phyloP scores from a whole-genome alignment of 2,329 filamentous ascomycete species.

The Sclerotinia minor region DNA sequence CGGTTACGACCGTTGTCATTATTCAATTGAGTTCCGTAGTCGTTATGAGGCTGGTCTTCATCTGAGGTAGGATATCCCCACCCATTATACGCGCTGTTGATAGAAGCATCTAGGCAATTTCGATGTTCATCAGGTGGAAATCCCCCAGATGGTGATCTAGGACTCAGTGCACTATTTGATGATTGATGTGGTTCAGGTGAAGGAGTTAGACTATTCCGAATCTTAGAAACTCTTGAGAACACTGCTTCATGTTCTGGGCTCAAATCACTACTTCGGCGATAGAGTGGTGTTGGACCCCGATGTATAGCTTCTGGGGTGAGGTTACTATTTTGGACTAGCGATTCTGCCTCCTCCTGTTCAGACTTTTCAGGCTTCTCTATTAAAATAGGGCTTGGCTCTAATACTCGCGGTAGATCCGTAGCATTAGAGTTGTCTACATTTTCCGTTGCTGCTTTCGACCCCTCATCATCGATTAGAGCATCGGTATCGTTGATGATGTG shows the following conservation, averaged over 20 bases:
- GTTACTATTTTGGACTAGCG: not conserved
- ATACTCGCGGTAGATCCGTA: not conserved
- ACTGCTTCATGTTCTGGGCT: conserved; percentile 24
- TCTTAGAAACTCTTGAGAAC: conserved; percentile 22
- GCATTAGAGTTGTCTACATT: conserved; percentile 20
- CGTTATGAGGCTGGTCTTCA: not conserved
- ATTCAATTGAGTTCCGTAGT: conserved; percentile 1
- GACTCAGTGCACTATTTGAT: not conserved
- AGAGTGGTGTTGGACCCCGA: conserved; percentile 4
- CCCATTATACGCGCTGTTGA: conserved; percentile 7
- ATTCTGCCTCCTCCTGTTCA: not conserved
- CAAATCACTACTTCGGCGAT: conserved; percentile 9
- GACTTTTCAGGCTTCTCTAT: not conserved
- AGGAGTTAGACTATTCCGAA: conserved; percentile 9
- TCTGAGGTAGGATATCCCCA: conserved; percentile 6
- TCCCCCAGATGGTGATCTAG: not conserved
- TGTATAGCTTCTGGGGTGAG: not conserved
- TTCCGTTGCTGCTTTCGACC: conserved; percentile 7
- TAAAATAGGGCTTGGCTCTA: conserved; percentile 4
- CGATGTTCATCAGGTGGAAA: conserved; percentile 14
- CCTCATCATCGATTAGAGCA: conserved; percentile 22
- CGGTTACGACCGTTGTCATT: not conserved
- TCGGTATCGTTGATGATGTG: conserved; percentile 26
- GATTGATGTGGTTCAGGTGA: conserved; percentile 8
- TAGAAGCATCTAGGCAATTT: conserved; percentile 19